Evolutionary conservation across 495 filamentous ascomycete genomes (phyloP).

Genomic region (Penicillium cataractarum): DNA sequence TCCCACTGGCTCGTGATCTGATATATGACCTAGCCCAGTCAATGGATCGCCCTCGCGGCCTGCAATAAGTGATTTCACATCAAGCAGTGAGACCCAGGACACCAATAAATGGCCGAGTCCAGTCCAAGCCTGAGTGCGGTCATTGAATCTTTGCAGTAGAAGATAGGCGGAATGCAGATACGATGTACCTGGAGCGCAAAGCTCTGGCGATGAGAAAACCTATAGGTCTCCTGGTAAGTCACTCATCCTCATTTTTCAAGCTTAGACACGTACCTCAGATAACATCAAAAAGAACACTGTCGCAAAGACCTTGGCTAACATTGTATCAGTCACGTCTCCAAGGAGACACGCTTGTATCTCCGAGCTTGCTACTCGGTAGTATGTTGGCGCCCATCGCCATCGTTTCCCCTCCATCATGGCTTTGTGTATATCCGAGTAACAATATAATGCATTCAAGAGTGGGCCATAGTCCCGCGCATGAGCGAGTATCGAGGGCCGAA

Average conservation of each 20-base stretch:
- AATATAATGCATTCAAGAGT: constrained; percentile 40
- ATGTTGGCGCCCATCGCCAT: constrained; percentile 38
- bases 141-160: constrained; percentile 39
- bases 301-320: constrained; percentile 34
- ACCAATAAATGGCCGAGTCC: constrained; percentile 35
- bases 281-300: constrained; percentile 45
- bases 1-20: constrained; percentile 8
- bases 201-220: constrained; percentile 35
- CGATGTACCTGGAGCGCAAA: constrained; percentile 36
- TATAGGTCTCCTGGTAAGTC: constrained; percentile 1
- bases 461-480: constrained; percentile 32
- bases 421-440: constrained; percentile 42
- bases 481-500: constrained; percentile 30
- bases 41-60: constrained; percentile 47
- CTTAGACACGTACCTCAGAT: constrained; percentile 36
- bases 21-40: constrained; percentile 35
- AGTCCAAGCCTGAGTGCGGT: constrained; percentile 35
- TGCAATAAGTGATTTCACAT: constrained; percentile 47
- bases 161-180: constrained; percentile 43
- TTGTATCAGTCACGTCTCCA: constrained; percentile 33
- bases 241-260: too few relatives aligned
- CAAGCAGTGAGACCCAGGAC: constrained; percentile 44
- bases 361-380: constrained; percentile 38
- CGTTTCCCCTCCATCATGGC: constrained; percentile 34
- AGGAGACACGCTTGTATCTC: constrained; percentile 39